Evolutionary conservation across 176 grass and related monocot species (phyloP).

Genomic region (Typha latifolia): DNA sequence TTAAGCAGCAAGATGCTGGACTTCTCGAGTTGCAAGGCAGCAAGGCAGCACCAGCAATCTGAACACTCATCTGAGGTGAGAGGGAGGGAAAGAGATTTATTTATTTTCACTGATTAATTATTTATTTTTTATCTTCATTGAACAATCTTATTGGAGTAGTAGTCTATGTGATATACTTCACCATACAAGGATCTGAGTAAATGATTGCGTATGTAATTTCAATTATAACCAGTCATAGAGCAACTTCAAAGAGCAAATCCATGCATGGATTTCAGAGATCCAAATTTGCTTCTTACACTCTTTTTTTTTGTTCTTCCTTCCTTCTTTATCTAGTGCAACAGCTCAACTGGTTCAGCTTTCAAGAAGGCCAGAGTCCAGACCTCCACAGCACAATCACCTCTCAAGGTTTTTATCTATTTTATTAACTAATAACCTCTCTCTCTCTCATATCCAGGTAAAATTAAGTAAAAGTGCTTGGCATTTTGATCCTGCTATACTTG

Average conservation of each 20-base stretch:
- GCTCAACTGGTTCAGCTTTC: constrained; percentile 70
- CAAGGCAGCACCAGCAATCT: constrained; percentile 16
- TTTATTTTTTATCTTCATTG: not conserved
- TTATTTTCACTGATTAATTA: not conserved
- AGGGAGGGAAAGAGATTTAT: not conserved
- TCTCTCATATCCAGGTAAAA: constrained; percentile 2
- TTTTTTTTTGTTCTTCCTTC: constrained; percentile 2
- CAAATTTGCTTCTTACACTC: not conserved
- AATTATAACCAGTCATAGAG: not conserved
- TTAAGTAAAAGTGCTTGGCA: constrained; percentile 18
- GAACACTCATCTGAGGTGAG: constrained; percentile 32
- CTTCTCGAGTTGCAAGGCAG: constrained; percentile 62
- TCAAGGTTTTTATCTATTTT: constrained; percentile 48
- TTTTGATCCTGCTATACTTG: constrained; percentile 34
- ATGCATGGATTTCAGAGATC: not conserved
- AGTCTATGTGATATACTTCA: not conserved
- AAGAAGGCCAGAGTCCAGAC: constrained; percentile 94
- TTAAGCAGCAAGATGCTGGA: constrained; percentile 53
- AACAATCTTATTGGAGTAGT: not conserved
- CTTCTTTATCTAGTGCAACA: constrained; percentile 36
- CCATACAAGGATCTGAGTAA: no score
- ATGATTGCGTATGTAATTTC: no score
- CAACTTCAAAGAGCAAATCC: not conserved
- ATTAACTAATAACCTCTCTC: constrained; percentile 31
- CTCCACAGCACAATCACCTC: constrained; percentile 47